A percentile compares a stretch with the other conserved stretches of the same genome.
Conservation (phyloP, 2,329 filamentous ascomycete species). For the Pseudopithomyces chartarum region DNA sequence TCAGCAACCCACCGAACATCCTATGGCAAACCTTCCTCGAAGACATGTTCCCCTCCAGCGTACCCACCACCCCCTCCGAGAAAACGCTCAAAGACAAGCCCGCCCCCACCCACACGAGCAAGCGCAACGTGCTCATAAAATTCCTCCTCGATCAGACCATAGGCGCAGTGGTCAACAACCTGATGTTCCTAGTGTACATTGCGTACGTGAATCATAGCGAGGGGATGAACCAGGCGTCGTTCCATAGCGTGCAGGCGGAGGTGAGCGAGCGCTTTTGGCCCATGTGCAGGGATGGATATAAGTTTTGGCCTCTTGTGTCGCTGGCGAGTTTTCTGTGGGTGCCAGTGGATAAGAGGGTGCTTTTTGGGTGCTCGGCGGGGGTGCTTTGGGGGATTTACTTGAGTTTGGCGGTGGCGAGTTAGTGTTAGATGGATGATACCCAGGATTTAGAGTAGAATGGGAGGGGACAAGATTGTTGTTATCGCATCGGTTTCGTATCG, state of each 20-base stretch:
- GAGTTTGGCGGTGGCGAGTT: slow-evolving; percentile 59
- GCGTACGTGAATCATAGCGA: slow-evolving; percentile 50
- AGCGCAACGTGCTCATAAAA: slow-evolving; percentile 70
- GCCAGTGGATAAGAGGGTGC: slow-evolving; percentile 71
- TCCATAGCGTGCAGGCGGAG: slow-evolving; percentile 30
- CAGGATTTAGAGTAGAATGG: background rate
- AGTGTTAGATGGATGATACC: background rate
- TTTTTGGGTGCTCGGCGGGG: slow-evolving; percentile 74
- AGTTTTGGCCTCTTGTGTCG: slow-evolving; percentile 73
- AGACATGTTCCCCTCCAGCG: slow-evolving; percentile 68
- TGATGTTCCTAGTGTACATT: slow-evolving; percentile 66
- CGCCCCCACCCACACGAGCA: slow-evolving; percentile 50
- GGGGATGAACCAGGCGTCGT: slow-evolving; percentile 41
- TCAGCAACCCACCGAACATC: slow-evolving; percentile 82
- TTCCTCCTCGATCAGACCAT: slow-evolving; percentile 71
- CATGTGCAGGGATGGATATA: slow-evolving; percentile 65
- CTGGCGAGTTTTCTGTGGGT: slow-evolving; percentile 72
- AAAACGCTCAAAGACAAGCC: slow-evolving; percentile 37
- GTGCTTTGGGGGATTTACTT: slow-evolving; percentile 77
- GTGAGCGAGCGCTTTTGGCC: slow-evolving; percentile 61
- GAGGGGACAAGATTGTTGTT: background rate
- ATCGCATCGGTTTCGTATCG: background rate
- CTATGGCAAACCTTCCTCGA: slow-evolving; percentile 85
- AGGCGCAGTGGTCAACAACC: slow-evolving; percentile 68
- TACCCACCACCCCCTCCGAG: slow-evolving; percentile 40